Evolutionary conservation across 257 asterid genomes (phyloP), one percentile per base, ranked within the genome.

Genomic region (Solanum lycopersicoides): DNA sequence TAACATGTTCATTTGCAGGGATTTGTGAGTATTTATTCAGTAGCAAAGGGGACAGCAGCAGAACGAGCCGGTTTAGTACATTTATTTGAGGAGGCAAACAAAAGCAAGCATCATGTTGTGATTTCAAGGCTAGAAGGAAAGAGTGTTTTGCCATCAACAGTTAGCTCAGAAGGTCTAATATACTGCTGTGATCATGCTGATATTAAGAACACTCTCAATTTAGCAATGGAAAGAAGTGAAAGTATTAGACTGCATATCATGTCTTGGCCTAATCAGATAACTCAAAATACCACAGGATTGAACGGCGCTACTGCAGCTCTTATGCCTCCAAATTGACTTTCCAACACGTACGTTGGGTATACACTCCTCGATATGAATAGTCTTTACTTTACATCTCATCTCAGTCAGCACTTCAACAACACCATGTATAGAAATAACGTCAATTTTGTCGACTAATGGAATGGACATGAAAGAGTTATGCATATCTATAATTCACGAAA

Each of bases 81-180:
- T n/a, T 89, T 92, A 79, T 72, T 90, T 4, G 92, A 93, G 76
- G 88, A 90, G 85, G 94, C 93, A 18, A 88, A 85, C 65, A 84
- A 53, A 79, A 90, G 83, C 3, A 80, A 88, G 30, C 89, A 91
- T 74, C 86, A 86, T 25, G 89, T 91, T 20, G 92, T 93, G 88
- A 86, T 93, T 72, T 93, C 95, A 28, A 88, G 94, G 92, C 87
- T 93, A 69, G 92, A 90, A 82, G 96, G 96, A 50, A 93, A 92
- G 87, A 91, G 94, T 83, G 63, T 93, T 68, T 84, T 92, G 92
- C 95, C 94, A 21, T 91, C 95, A 44, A 89, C 84, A 1, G 94
- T 92, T 5, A 89, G 91, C 88, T 75, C 93, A 1, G 91, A 90
- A 14, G 94, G 95, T 35, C 66, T 90, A 82, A 91, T 91, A 50